Conservation (phyloP, 768 basidiomycete species). For the Kockovaella imperatae region DNA sequence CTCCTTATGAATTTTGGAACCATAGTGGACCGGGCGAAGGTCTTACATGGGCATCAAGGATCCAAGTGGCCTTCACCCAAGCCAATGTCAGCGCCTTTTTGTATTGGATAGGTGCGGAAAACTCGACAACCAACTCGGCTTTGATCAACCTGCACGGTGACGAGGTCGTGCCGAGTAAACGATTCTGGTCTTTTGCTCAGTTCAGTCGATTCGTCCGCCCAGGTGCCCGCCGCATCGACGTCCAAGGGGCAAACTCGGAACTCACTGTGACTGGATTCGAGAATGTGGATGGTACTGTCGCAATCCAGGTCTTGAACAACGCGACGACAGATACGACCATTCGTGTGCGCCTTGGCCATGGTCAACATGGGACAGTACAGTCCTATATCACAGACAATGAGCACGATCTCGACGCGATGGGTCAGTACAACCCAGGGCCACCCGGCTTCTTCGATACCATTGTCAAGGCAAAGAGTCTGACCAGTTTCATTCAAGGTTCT, state of each 20-base stretch:
- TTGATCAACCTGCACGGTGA: slow-evolving; percentile 5
- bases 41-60: slow-evolving; percentile 6
- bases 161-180: slow-evolving; percentile 2
- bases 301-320: slow-evolving; percentile 11
- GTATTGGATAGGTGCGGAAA: slow-evolving; percentile 10
- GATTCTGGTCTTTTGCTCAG: slow-evolving; percentile 8
- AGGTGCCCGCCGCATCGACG: slow-evolving; percentile 4
- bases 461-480: no score
- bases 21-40: slow-evolving; percentile 2
- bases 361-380: neutral
- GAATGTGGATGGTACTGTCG: slow-evolving; percentile 4
- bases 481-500: no score
- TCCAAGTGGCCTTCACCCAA: slow-evolving; percentile 4
- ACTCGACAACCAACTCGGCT: slow-evolving; percentile 8
- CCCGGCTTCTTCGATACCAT: no score
- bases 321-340: neutral
- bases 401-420: slow-evolving; percentile 1
- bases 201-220: slow-evolving; percentile 10
- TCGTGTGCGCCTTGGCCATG: neutral
- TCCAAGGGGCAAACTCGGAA: neutral
- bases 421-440: no score
- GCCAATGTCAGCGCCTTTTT: slow-evolving; percentile 7
- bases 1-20: slow-evolving; percentile 9
- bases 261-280: slow-evolving; percentile 8
- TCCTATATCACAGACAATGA: slow-evolving; percentile 10